A percentile compares a stretch with the other conserved stretches of the same genome.
These are phyloP conservation scores for Umbilicus rupestris DNA, from an alignment of 164 flowering plant species.

Conservation along the genomic window DNA sequence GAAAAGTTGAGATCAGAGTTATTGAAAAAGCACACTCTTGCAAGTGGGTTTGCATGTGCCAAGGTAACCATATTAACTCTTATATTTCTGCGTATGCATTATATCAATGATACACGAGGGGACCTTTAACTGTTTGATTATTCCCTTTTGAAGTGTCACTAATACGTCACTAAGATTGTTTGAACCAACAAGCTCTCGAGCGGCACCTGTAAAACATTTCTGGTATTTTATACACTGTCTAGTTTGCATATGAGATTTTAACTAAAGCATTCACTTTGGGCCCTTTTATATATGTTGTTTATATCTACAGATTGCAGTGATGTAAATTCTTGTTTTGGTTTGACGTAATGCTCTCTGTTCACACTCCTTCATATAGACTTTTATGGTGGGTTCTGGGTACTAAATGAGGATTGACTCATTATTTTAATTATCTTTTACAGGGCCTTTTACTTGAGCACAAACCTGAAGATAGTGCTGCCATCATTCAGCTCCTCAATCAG, in stretches of 20 bases:
- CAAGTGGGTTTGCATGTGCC: slow-evolving; percentile 66
- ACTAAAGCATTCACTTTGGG: no score
- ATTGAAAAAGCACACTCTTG: slow-evolving; percentile 45
- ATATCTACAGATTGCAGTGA: no score
- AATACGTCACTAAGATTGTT: background rate
- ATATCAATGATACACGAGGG: background rate
- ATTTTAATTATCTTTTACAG: slow-evolving; percentile 24
- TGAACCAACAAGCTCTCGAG: background rate
- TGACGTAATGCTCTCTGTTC: no score
- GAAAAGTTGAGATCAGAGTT: slow-evolving; percentile 62
- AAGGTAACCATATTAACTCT: slow-evolving; percentile 40
- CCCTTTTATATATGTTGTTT: no score
- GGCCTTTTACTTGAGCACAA: slow-evolving; percentile 70
- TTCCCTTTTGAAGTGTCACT: no score
- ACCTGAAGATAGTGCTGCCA: slow-evolving; percentile 65
- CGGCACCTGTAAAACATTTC: background rate
- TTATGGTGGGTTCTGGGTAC: no score
- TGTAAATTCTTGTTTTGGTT: no score
- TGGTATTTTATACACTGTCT: background rate
- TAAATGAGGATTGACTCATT: background rate
- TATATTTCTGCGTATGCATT: background rate
- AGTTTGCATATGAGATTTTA: background rate
- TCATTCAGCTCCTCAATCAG: slow-evolving; percentile 55
- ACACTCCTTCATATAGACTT: no score
- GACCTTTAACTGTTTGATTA: background rate